A percentile compares a stretch with the other conserved stretches of the same genome.
These are phyloP conservation scores for Pseudozyma hubeiensis DNA, from an alignment of 1,284 basidiomycete genomes.

Conservation along the genomic window DNA sequence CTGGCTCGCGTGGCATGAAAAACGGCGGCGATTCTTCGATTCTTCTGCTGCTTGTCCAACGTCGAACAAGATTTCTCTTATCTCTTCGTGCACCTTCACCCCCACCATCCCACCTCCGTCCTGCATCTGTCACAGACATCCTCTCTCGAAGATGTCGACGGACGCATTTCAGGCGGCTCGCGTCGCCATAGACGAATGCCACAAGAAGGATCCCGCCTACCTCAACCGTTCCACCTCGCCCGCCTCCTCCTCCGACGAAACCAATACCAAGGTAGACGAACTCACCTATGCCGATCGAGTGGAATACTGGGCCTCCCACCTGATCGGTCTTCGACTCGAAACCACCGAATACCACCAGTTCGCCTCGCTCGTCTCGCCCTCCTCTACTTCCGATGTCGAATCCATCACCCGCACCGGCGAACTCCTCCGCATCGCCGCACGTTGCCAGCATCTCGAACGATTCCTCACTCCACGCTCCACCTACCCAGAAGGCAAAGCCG, in stretches of 20 bases:
- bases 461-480: constrained; percentile 57
- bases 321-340: constrained; percentile 30
- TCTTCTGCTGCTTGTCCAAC: neutral
- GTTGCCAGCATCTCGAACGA: constrained; percentile 66
- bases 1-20: neutral
- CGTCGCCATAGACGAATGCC: constrained; percentile 46
- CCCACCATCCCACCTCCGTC: neutral
- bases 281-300: constrained; percentile 62
- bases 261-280: constrained; percentile 52
- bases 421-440: constrained; percentile 58
- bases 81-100: constrained; percentile 1
- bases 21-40: neutral
- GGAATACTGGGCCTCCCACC: constrained; percentile 42
- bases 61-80: neutral
- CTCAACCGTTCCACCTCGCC: constrained; percentile 20
- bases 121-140: neutral
- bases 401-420: constrained; percentile 24
- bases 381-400: constrained; percentile 23
- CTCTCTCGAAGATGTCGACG: constrained; percentile 14
- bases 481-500: constrained; percentile 65
- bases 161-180: constrained; percentile 38
- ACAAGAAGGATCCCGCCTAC: constrained; percentile 53
- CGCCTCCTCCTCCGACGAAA: constrained; percentile 6
- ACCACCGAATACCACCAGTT: constrained; percentile 36
- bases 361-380: constrained; percentile 22